Conservation (phyloP, 73 alveolate species). For the Tetrahymena malaccensis region DNA sequence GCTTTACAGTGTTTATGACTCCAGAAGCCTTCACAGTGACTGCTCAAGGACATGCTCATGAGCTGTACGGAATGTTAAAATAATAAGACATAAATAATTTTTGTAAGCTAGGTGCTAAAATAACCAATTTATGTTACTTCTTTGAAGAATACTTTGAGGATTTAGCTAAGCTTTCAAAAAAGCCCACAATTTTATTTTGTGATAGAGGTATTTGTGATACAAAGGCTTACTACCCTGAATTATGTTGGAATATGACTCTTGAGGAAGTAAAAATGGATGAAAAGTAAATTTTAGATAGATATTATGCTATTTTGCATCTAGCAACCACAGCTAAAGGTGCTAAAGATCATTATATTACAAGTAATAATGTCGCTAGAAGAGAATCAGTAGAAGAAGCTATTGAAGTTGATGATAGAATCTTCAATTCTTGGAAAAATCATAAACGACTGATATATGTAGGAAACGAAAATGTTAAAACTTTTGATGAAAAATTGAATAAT, state of each 20-base stretch:
- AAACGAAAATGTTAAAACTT: background rate
- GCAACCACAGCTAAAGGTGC: constrained; percentile 54
- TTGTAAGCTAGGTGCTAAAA: constrained; percentile 9
- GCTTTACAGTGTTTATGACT: constrained; percentile 17
- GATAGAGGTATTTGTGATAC: constrained; percentile 48
- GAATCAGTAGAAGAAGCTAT: constrained; percentile 34
- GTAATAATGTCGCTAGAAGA: constrained; percentile 29
- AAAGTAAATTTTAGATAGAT: constrained; percentile 24
- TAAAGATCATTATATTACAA: constrained; percentile 9
- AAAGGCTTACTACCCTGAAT: constrained; percentile 18
- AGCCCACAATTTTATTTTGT: constrained; percentile 2
- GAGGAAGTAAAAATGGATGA: constrained; percentile 14
- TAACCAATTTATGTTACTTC: background rate
- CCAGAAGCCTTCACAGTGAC: constrained; percentile 45
- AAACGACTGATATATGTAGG: background rate
- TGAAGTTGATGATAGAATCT: background rate
- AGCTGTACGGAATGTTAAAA: constrained; percentile 4
- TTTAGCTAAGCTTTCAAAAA: background rate
- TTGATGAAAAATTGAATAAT: constrained; percentile 6
- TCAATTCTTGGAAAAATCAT: constrained; percentile 30
- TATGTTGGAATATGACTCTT: constrained; percentile 25
- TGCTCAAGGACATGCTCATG: constrained; percentile 29
- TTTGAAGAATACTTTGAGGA: constrained; percentile 35
- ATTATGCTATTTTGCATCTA: constrained; percentile 34
- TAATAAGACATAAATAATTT: background rate